Base-by-base conservation (phyloP, 73 alveolate genomes). In the Paramecium pentaurelia region DNA sequence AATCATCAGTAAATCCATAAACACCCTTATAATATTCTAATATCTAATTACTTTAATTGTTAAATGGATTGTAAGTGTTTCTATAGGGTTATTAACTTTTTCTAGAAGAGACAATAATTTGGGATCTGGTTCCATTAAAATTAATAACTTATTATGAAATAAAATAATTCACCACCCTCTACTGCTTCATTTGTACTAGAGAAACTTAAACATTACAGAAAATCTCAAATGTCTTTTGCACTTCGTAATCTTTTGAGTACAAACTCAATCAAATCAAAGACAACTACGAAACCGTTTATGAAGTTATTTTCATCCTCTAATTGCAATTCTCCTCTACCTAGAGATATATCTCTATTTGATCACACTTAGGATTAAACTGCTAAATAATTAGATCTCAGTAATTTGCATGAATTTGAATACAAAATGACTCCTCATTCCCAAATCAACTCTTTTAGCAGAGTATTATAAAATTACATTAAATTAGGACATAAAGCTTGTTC, bases 1-100 rank as follows among this genome's bases (percentile, higher is more conserved):
- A 89, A 42, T 89, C 94, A 32, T 89, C 94, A 28, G 94, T 88
- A 47, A 89, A 89, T 22, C 94, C 94, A 89, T 71, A 89, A 22
- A 89, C 37, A 32, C 87, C 87, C 87, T 73, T 36, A n/a, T 30
- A 18, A 18, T 54, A 54, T 54, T 4, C 2, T 54, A 54, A 54
- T 20, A 14, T 18, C 28, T 54, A 10, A 30, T 37, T 34, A 86
- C 86, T 9, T 86, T 60, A 0, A 87, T 34, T 37, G 88, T 14
- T 18, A 89, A 34, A 40, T 70, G 42, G 16, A 89, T 40, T n/a
- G 30, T 45, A 12, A 80, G 34, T 27, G 22, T 25, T 47, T 89
- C 90, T 12, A 89, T 89, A 27, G 94, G 94, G 49, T 71, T 89
- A 89, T 89, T 89, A 27, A 89, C 75, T 40, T 89, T 71, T 51